phyloP scores from a whole-genome alignment of 495 filamentous ascomycete species.

The Aspergillus diversus region DNA sequence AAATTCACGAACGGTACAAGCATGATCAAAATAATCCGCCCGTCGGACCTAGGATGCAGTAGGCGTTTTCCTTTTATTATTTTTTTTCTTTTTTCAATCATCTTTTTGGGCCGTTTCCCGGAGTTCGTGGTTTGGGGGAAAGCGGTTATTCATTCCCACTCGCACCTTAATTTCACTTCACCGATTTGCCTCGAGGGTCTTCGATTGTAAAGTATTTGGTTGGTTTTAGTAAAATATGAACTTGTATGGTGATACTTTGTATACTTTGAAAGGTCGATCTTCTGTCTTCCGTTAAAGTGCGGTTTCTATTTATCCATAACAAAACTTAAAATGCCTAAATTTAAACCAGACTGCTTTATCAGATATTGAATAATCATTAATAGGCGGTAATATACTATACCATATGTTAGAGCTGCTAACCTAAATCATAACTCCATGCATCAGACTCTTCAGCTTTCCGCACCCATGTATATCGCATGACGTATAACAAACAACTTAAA shows the following conservation, averaged over 20 bases:
- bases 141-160: constrained; percentile 5
- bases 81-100: background rate
- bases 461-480: constrained; percentile 19
- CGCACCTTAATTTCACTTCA: background rate
- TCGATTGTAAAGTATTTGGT: constrained; percentile 11
- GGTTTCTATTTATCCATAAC: background rate
- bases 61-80: constrained; percentile 13
- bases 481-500: background rate
- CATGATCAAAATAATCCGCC: constrained; percentile 14
- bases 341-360: background rate
- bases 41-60: constrained; percentile 4
- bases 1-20: constrained; percentile 46
- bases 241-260: no score
- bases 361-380: constrained; percentile 11
- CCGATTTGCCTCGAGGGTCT: background rate
- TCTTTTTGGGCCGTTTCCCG: background rate
- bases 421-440: constrained; percentile 17
- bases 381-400: constrained; percentile 6
- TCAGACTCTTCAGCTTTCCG: constrained; percentile 9
- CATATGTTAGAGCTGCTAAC: constrained; percentile 5
- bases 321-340: background rate
- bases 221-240: background rate
- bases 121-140: constrained; percentile 5
- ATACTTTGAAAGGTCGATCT: no score
- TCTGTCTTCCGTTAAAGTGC: no score